Evolutionary conservation across 2,329 filamentous ascomycete genomes (phyloP), one percentile per base, ranked within the genome.

Genomic region (Sclerotinia glacialis): DNA sequence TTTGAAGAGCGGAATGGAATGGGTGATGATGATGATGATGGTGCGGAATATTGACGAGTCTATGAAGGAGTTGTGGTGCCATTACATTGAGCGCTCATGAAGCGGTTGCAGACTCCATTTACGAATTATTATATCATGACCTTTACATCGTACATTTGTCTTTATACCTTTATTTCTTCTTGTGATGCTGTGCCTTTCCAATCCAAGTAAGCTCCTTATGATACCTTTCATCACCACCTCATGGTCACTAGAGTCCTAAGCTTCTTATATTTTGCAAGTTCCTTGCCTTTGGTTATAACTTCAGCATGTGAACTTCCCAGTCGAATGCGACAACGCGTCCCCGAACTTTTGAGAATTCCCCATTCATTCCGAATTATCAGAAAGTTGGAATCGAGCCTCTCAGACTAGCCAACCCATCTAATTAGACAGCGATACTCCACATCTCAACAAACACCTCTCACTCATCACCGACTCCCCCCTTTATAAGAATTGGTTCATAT

Each of bases 1-100:
- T 97, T 97, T 76, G 85, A 89, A 59, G 90, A 95, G 68, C 84
- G 92, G 31, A 88, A 93, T 74, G 83, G 82, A 18, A 80, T 80
- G 37, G 80, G 78, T 67, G 86, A 90, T 65, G 83, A 86, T 47
- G 83, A 86, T 47, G 77, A 80, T 59, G 84, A 83, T 69, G 80
- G 85, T 62, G 68, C 69, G 79, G 74, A 73, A 67, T 64, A 66
- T 28, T 69, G 63, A 66, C 26, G 23, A 21, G 34, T n/a, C 50
- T 42, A 46, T 55, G 11, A 37, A 52, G 53, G 52, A 37, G 47
- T 53, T 53, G 21, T 31, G 55, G 44, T 47, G n/a, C 8, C 14
- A 47, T 6, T 44, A 28, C 11, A 44, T 61, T 61, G 2, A 31
- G 31, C 37, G 31, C 21, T 49, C 28, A 60, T 26, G 28, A 37